Conservation (phyloP, 2,329 filamentous ascomycete species). For the Phyllosticta citrichinensis region DNA sequence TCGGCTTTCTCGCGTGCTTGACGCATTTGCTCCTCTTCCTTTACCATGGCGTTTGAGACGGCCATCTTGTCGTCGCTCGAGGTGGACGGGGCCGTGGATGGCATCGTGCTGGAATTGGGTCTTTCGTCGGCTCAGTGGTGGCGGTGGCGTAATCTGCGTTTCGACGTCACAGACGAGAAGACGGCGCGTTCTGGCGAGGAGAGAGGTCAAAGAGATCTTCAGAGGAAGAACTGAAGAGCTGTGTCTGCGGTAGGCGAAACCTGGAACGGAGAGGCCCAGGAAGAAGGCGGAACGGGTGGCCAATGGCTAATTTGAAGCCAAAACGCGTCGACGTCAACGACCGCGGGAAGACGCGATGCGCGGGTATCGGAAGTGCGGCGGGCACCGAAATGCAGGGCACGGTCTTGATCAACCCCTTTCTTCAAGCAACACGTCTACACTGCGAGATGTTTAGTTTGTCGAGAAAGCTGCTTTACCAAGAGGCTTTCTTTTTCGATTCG, state of each 20-base stretch:
- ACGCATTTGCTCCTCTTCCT: constrained; percentile 38
- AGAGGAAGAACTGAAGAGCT: too few relatives aligned
- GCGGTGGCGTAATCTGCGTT: neutral
- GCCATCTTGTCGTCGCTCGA: constrained; percentile 11
- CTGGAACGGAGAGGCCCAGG: neutral
- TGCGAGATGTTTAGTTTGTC: too few relatives aligned
- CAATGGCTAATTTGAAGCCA: constrained; percentile 6
- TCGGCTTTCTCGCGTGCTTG: constrained; percentile 33
- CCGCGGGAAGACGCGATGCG: constrained; percentile 10
- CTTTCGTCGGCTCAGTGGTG: neutral
- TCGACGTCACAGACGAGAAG: neutral
- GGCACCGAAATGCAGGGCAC: neutral
- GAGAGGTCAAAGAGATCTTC: neutral
- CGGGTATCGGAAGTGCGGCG: neutral
- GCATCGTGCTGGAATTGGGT: neutral
- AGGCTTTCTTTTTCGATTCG: too few relatives aligned
- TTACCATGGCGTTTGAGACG: constrained; percentile 22
- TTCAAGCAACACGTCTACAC: neutral
- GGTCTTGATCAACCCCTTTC: neutral
- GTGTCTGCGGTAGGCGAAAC: neutral
- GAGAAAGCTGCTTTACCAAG: too few relatives aligned
- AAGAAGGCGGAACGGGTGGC: constrained; percentile 1
- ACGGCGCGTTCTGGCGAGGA: neutral
- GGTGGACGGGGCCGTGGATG: neutral
- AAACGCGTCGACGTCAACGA: constrained; percentile 11